Evolutionary conservation across 371 early-diverging fungal species (phyloP), one percentile per base, ranked within the genome.

Genomic region (Lichtheimia hyalospora): DNA sequence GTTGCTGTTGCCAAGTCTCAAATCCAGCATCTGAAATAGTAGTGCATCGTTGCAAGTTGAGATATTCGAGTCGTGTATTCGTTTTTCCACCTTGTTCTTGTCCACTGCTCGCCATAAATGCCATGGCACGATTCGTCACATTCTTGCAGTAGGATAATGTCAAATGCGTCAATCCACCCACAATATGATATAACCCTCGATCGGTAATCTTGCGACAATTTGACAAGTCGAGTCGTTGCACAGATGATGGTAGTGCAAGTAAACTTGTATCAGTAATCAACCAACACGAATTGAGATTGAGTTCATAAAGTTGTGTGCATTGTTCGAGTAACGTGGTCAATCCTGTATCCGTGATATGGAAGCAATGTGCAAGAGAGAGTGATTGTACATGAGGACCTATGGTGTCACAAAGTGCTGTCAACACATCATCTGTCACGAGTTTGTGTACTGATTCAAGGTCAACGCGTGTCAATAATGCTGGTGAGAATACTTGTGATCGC

Each of bases 131-230:
- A 57, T 89, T 86, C 0, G 87, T 77, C 34, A 93, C 53, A 55
- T 85, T 86, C 73, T 93, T 93, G 76, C 94, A 92, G 57, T 92
- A 93, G 0, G 88, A 84, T 1, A 92, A 57, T 0, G 75, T 72
- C 20, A 86, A 62, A 2, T 70, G 59, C 0, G 67, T 66, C 28
- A 86, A 54, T 18, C 64, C 55, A 34, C 67, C 67, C n/a, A 76
- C 75, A 59, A 71, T 63, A 24, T 62, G 68, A 55, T 56, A 88
- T 34, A 93, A 69, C 8, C 85, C 87, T 5, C 59, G 60, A 57
- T 92, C 85, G n/a, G 86, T 87, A 3, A 93, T 75, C 62, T 92
- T 92, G 34, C 93, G 75, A 65, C 92, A 91, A 63, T 93, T 93
- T 16, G 86, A 85, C 43, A 93, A 67, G 58, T 93, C 86, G 21